A percentile compares a stretch with the other conserved stretches of the same genome.
These are phyloP conservation scores for Potentilla sterilis DNA, from an alignment of 306 rosid genomes.

Conservation along the genomic window DNA sequence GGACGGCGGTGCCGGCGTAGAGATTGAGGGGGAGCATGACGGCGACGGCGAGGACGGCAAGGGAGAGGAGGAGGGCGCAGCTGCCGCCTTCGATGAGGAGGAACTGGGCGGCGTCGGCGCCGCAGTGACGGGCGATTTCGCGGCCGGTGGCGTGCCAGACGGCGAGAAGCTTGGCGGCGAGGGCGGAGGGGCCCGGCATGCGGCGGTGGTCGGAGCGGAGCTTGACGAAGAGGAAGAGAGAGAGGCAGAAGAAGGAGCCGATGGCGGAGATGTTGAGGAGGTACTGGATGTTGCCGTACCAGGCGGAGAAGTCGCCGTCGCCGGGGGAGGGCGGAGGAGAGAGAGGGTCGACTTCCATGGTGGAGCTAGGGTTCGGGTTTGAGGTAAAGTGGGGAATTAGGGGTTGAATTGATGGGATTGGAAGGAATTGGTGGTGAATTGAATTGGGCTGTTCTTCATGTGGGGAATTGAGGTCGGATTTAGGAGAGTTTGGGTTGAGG, in stretches of 20 bases:
- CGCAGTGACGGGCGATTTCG: slow-evolving; percentile 85
- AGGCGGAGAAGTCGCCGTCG: slow-evolving; percentile 30
- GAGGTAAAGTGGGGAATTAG: not conserved
- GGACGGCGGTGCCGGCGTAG: slow-evolving; percentile 57
- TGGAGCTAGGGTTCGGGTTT: not conserved
- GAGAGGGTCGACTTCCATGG: slow-evolving; percentile 31
- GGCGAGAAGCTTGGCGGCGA: slow-evolving; percentile 74
- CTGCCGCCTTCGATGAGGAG: slow-evolving; percentile 93
- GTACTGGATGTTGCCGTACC: slow-evolving; percentile 95
- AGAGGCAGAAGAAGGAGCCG: slow-evolving; percentile 69
- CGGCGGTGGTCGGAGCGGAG: slow-evolving; percentile 95
- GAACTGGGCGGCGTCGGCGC: slow-evolving; percentile 94
- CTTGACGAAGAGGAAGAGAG: slow-evolving; percentile 79
- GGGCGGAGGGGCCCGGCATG: slow-evolving; percentile 84
- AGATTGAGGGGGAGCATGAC: slow-evolving; percentile 74
- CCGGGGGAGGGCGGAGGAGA: slow-evolving; percentile 58
- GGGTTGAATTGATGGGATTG: slow-evolving; percentile 14
- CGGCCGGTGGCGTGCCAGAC: slow-evolving; percentile 90
- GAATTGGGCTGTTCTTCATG: slow-evolving; percentile 25
- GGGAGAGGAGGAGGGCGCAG: slow-evolving; percentile 57
- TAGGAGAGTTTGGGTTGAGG: slow-evolving; percentile 23
- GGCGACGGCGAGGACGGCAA: slow-evolving; percentile 48
- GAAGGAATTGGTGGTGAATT: slow-evolving; percentile 18
- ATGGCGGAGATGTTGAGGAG: slow-evolving; percentile 84
- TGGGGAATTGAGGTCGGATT: slow-evolving; percentile 6